phyloP scores from a whole-genome alignment of 2,329 filamentous ascomycete species.

The Xylariaceae sp. region DNA sequence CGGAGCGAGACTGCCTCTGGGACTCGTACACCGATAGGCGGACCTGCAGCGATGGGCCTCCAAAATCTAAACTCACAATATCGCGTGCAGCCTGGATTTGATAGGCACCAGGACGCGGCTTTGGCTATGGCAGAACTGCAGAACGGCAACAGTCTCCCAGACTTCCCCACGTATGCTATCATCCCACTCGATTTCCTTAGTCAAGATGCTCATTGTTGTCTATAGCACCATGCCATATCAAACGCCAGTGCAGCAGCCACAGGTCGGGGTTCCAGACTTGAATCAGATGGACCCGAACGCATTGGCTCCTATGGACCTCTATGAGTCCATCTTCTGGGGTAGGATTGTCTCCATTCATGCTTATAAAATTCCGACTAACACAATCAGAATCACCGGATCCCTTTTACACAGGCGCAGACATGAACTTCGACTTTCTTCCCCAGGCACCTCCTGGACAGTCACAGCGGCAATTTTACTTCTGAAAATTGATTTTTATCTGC shows the following conservation, averaged over 20 bases:
- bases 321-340: slow-evolving; percentile 67
- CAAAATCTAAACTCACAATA: slow-evolving; percentile 22
- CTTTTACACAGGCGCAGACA: slow-evolving; percentile 53
- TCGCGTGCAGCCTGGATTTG: slow-evolving; percentile 28
- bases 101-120: slow-evolving; percentile 58
- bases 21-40: slow-evolving; percentile 40
- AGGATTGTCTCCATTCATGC: slow-evolving; percentile 27
- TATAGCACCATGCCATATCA: slow-evolving; percentile 19
- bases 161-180: slow-evolving; percentile 36
- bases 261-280: slow-evolving; percentile 38
- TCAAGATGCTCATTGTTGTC: not conserved
- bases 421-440: slow-evolving; percentile 59
- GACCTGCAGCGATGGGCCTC: slow-evolving; percentile 34
- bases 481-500: not conserved
- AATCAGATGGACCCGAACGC: slow-evolving; percentile 49
- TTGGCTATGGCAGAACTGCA: slow-evolving; percentile 64
- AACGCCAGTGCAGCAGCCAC: slow-evolving; percentile 29
- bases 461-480: slow-evolving; percentile 54
- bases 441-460: slow-evolving; percentile 56
- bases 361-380: slow-evolving; percentile 9
- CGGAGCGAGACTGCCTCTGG: slow-evolving; percentile 46
- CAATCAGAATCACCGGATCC: slow-evolving; percentile 54
- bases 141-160: slow-evolving; percentile 46
- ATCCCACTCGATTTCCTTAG: no score
- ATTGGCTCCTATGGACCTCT: slow-evolving; percentile 64